Percentiles rank a stretch among this genome's conserved stretches.
Conservation (phyloP, 2,329 filamentous ascomycete species). For the Diplodia sapinea region DNA sequence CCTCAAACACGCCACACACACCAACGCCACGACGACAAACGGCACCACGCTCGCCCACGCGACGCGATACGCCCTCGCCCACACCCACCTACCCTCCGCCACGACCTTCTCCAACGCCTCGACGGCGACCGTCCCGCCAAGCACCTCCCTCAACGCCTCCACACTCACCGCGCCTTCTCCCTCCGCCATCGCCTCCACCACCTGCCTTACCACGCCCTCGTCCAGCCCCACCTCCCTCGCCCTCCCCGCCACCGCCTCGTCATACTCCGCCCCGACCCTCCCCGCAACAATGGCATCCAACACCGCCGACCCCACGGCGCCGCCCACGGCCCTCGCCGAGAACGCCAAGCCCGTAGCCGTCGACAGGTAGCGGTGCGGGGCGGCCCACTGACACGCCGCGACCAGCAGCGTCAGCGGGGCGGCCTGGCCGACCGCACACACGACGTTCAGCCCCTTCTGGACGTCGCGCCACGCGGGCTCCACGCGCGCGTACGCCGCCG, state of each 20-base stretch:
- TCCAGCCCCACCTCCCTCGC: neutral
- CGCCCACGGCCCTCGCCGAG: constrained; percentile 43
- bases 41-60: constrained; percentile 44
- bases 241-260: neutral
- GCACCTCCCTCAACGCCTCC: constrained; percentile 18
- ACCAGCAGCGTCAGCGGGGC: constrained; percentile 44
- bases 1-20: constrained; percentile 39
- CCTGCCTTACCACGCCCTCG: constrained; percentile 33
- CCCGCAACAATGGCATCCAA: constrained; percentile 42
- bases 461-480: constrained; percentile 38
- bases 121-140: constrained; percentile 34
- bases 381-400: constrained; percentile 42
- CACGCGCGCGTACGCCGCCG: constrained; percentile 40
- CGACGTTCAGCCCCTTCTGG: constrained; percentile 40
- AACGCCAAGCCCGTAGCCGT: constrained; percentile 44
- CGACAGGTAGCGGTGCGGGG: constrained; percentile 41
- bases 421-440: constrained; percentile 40
- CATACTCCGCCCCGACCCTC: constrained; percentile 37
- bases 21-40: constrained; percentile 41
- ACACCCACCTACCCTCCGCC: constrained; percentile 41
- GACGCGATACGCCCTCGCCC: constrained; percentile 41
- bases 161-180: constrained; percentile 33
- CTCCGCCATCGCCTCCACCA: constrained; percentile 37
- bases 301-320: constrained; percentile 43
- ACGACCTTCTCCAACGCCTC: constrained; percentile 37